A percentile compares a stretch with the other conserved stretches of the same genome.
phyloP scores from a whole-genome alignment of 192 early-diverging fungal species.

The Podila horticola region DNA sequence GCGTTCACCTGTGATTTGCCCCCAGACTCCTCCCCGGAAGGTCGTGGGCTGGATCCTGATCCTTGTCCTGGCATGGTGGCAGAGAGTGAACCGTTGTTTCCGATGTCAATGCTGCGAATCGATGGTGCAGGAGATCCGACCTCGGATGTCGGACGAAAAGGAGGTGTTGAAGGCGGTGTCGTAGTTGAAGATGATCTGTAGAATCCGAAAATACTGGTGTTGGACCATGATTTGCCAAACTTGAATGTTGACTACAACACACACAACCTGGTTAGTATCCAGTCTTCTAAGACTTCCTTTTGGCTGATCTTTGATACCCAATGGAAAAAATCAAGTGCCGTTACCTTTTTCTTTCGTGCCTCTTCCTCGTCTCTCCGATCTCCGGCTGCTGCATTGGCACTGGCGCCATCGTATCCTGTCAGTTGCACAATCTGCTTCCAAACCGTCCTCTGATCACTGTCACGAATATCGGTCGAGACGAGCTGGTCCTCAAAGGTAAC shows the following conservation, averaged over 20 bases:
- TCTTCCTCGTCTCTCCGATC: slow-evolving; percentile 40
- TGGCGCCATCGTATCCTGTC: slow-evolving; percentile 36
- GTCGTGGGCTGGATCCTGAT: slow-evolving; percentile 32
- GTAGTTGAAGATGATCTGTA: slow-evolving; percentile 22
- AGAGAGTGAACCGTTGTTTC: not conserved
- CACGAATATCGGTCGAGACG: slow-evolving; percentile 41
- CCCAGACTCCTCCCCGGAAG: slow-evolving; percentile 26
- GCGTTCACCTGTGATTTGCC: slow-evolving; percentile 39
- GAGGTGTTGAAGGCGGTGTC: slow-evolving; percentile 41
- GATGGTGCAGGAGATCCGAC: slow-evolving; percentile 43
- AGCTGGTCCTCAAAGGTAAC: slow-evolving; percentile 46
- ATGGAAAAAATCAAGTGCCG: no score
- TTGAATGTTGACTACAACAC: slow-evolving; percentile 46
- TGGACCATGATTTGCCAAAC: slow-evolving; percentile 53
- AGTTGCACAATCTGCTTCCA: slow-evolving; percentile 41
- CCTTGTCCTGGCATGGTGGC: not conserved
- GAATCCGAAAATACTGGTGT: slow-evolving; percentile 46
- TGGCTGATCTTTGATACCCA: not conserved
- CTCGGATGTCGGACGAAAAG: slow-evolving; percentile 30
- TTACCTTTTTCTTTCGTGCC: slow-evolving; percentile 43
- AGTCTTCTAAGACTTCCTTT: no score
- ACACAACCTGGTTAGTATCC: no score
- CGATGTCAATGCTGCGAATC: slow-evolving; percentile 36
- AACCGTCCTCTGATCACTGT: slow-evolving; percentile 28
- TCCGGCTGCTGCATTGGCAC: not conserved